Evolutionary conservation across 2,329 filamentous ascomycete species (phyloP), one percentile per base, ranked within the genome.

Genomic region (Nemania bipapillata): DNA sequence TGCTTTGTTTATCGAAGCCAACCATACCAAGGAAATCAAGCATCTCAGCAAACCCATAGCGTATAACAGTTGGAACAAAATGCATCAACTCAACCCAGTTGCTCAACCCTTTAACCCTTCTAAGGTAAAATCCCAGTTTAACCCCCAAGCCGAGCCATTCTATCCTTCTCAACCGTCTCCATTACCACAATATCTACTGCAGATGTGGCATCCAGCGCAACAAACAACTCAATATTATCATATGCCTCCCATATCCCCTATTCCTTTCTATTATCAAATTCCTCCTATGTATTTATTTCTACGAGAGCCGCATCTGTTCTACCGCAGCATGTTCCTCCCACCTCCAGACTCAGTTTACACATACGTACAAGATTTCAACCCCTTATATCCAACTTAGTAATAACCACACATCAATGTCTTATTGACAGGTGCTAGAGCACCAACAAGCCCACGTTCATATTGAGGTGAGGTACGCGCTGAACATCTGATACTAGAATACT

Each of bases 41-140:
- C n/a, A n/a, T n/a, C n/a, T n/a, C n/a, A n/a, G n/a, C 40, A 2
- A 4, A n/a, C 12, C 4, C 20, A 12, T 32, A 32, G 30, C 30
- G 9, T 32, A 4, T 32, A 4, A 5, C 4, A 42, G 17, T 15
- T 12, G 17, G 28, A 12, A 28, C 17, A 32, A 20, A 11, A 63
- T 58, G 57, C 24, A 42, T 42, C 42, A 20, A 17, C 9, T 62
- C 12, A 66, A 57, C 20, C 57, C 57, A 15, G 15, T 9, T 52
- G 63, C 49, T 7, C 28, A 28, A 12, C 40, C 55, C 12, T 59
- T 59, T 26, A 9, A n/a, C 28, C 55, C 47, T 15, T 49, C 40
- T 17, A 24, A 15, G n/a, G 17, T 42, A 9, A 20, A 35, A 17
- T 56, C 12, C 11, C 50, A 37, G 4, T 11, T 66, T 22, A 52